Evolutionary conservation across 371 early-diverging fungal species (phyloP), one percentile per base, ranked within the genome.

Genomic region (Mucor plumbeus): DNA sequence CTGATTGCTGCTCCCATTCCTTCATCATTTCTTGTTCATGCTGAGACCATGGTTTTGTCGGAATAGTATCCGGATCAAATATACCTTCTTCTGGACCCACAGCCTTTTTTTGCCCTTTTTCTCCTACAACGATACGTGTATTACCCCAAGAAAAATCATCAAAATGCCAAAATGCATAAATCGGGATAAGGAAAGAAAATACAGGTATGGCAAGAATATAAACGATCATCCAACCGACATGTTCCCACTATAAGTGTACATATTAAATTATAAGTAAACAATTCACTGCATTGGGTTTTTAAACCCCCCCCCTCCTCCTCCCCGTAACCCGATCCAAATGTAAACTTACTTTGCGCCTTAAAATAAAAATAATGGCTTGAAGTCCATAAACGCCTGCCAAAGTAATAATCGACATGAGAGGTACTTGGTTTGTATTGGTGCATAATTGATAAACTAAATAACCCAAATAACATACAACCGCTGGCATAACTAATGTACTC

Each of bases 121-220:
- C 92, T 39, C 92, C 95, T 1, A 91, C 81, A 2, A 94, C 94
- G 21, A 91, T 79, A 73, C 99, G 92, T 21, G 99, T 99, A 75
- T 96, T 91, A 59, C 94, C 94, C 94, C 94, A 95, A 0, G 89
- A 88, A 68, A 95, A 94, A 71, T 95, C 94, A 70, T 95, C 94
- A 78, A 95, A 94, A 72, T 94, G 94, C 95, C 95, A 95, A 75
- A 92, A 95, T 7, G 94, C 88, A 72, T 95, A 95, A 7, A 91
- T 76, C 4, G 87, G 90, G 26, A 90, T 84, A 7, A 83, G 67
- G 58, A 90, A 89, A 0, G 86, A 83, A 64, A 88, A 91, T 1
- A 91, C 81, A 0, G 91, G 91, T 50, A 91, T 87, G 4, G 90
- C 89, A 21, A 90, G 62, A 17, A 91, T 80, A 64, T 90, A 90